These are phyloP conservation scores for Mentha longifolia DNA, from an alignment of 257 asterid genomes.

Conservation along the genomic window DNA sequence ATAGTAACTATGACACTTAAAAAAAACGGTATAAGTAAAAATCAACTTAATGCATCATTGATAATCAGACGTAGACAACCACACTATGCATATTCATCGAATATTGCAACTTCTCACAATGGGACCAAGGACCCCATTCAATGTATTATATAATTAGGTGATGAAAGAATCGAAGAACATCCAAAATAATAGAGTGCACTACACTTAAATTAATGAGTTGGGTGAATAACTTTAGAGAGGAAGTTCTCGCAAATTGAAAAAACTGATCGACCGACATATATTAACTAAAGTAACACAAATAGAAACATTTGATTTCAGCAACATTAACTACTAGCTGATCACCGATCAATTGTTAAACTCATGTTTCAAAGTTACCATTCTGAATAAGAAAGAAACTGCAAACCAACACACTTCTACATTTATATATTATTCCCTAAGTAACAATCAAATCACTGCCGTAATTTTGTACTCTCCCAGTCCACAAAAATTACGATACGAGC, in stretches of 20 bases:
- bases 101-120: neutral
- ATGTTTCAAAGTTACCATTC: neutral
- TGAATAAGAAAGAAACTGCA: neutral
- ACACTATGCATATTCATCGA: too few species aligned
- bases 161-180: too few species aligned
- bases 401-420: too few species aligned
- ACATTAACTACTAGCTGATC: neutral
- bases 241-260: neutral
- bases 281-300: too few species aligned
- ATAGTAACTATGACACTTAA: too few species aligned
- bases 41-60: too few species aligned
- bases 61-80: too few species aligned
- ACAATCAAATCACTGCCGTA: too few species aligned
- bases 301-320: neutral
- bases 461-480: too few species aligned
- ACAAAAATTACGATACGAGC: too few species aligned
- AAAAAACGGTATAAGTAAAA: too few species aligned
- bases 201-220: slow-evolving; percentile 24
- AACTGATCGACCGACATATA: neutral
- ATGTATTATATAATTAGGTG: neutral
- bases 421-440: too few species aligned
- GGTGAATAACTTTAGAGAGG: slow-evolving; percentile 8
- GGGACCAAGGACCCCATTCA: neutral
- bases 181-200: neutral
- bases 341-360: neutral